Base-by-base conservation (phyloP, 345 rosid species). In the Populus simonii region DNA sequence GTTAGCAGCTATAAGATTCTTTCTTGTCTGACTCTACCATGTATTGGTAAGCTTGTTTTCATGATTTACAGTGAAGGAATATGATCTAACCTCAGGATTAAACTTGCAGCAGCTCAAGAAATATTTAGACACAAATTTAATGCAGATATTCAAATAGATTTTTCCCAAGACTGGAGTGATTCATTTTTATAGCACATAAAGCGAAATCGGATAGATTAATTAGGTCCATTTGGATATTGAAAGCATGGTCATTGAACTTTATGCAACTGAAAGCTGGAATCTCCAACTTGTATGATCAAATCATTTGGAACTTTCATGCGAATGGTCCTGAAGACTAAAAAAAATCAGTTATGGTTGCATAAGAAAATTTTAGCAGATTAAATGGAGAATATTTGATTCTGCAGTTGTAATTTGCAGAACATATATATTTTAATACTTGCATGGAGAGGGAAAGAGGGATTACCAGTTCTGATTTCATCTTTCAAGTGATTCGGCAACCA, bases 251-350 rank as follows among this genome's bases (percentile, higher is more conserved):
- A 66, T 38, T 57, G 47, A 38, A 89, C 91, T 91, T 90, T 88
- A 79, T 90, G 92, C 67, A 89, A 75, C 67, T 87, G 87, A 81
- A 90, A 90, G 83, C 80, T 74, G 45, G 73, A 87, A 76, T 80
- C 87, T 68, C 86, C 92, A 74, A 90, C 62, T 78, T 83, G 81
- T 65, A 90, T 74, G 49, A 72, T 85, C 76, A 90, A 79, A 82
- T 90, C 92, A 77, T 81, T 81, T 1, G 80, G 80, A 71, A 51
- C 78, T 80, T 77, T 80, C 22, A 87, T 67, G 47, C 49, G 75
- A 73, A 86, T 80, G 74, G 82, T 75, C 91, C 94, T 90, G 89
- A 79, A 77, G 17, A 13, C 57, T 16, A 36, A 36, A 51, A 16
- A 45, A 45, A 45, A 45, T 33, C 20, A 79, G 31, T 47, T 43